These are phyloP conservation scores for Pestalotiopsis sp. DNA, from an alignment of 2,329 filamentous ascomycete genomes.

Conservation along the genomic window DNA sequence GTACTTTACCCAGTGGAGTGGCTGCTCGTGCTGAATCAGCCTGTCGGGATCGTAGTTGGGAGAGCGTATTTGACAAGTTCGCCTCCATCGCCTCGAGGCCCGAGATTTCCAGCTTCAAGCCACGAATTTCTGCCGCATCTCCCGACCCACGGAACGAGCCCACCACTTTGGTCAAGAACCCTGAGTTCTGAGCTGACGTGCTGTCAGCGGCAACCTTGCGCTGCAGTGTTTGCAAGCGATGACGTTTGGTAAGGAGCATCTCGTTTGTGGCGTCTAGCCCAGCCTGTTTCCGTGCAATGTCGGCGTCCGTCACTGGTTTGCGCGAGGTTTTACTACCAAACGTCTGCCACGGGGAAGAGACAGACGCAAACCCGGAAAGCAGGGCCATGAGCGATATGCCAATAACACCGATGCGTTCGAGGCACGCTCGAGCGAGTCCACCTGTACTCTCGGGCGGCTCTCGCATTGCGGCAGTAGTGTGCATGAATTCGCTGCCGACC, in stretches of 20 bases:
- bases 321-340: constrained; percentile 65
- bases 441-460: constrained; percentile 39
- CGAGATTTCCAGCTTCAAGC: constrained; percentile 73
- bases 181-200: constrained; percentile 45
- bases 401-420: constrained; percentile 78
- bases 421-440: constrained; percentile 54
- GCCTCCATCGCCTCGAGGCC: constrained; percentile 81
- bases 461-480: constrained; percentile 37
- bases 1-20: constrained; percentile 66
- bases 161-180: constrained; percentile 75
- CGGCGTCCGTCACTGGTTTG: constrained; percentile 70
- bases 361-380: constrained; percentile 86
- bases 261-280: constrained; percentile 79
- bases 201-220: constrained; percentile 53
- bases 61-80: constrained; percentile 67
- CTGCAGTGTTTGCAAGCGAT: constrained; percentile 71
- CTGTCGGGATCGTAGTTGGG: constrained; percentile 63
- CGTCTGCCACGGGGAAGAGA: constrained; percentile 84
- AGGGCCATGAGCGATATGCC: constrained; percentile 86
- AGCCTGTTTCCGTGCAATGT: constrained; percentile 76
- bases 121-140: constrained; percentile 61
- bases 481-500: constrained; percentile 41
- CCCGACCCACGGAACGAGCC: constrained; percentile 69
- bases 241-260: constrained; percentile 76
- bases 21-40: constrained; percentile 67